These are phyloP conservation scores for Fusarium sp. DNA, from an alignment of 2,329 filamentous ascomycete genomes.

Conservation along the genomic window DNA sequence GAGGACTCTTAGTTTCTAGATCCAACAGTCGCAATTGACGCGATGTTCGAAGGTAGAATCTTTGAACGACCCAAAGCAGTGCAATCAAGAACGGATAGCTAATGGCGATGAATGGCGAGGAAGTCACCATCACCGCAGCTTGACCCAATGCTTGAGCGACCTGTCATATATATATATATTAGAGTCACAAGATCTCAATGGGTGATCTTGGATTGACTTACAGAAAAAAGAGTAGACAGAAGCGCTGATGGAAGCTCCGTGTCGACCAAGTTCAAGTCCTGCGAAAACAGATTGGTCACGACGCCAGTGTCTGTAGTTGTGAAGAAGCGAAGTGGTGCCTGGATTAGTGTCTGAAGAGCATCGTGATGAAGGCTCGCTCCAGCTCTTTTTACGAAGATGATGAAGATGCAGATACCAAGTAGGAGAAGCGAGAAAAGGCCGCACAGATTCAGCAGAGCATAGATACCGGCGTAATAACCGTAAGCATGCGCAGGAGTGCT, in stretches of 20 bases:
- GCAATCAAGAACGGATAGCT: slow-evolving; percentile 62
- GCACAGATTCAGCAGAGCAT: slow-evolving; percentile 38
- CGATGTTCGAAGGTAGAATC: slow-evolving; percentile 69
- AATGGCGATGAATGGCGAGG: slow-evolving; percentile 58
- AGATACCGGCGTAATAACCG: slow-evolving; percentile 49
- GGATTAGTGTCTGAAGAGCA: slow-evolving; percentile 49
- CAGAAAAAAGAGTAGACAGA: slow-evolving; percentile 2
- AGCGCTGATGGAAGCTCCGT: slow-evolving; percentile 52
- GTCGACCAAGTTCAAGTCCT: slow-evolving; percentile 58
- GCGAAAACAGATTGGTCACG: slow-evolving; percentile 58
- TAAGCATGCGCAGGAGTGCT: background rate
- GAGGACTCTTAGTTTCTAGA: slow-evolving; percentile 69
- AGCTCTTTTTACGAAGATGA: slow-evolving; percentile 45
- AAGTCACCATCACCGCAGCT: slow-evolving; percentile 58
- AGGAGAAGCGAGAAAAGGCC: slow-evolving; percentile 37
- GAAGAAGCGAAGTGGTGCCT: slow-evolving; percentile 56
- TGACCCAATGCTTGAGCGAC: slow-evolving; percentile 3
- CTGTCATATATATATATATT: background rate
- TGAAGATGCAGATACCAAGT: slow-evolving; percentile 28
- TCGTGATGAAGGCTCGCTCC: slow-evolving; percentile 49
- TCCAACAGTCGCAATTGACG: slow-evolving; percentile 70
- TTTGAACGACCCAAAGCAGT: slow-evolving; percentile 63
- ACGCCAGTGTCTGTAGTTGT: slow-evolving; percentile 55
- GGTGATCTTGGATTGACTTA: background rate
- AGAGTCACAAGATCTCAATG: background rate